Percentiles rank a stretch among this genome's conserved stretches.
phyloP scores from a whole-genome alignment of 1,139 yeast species.

The Kluyveromyces sp. region DNA sequence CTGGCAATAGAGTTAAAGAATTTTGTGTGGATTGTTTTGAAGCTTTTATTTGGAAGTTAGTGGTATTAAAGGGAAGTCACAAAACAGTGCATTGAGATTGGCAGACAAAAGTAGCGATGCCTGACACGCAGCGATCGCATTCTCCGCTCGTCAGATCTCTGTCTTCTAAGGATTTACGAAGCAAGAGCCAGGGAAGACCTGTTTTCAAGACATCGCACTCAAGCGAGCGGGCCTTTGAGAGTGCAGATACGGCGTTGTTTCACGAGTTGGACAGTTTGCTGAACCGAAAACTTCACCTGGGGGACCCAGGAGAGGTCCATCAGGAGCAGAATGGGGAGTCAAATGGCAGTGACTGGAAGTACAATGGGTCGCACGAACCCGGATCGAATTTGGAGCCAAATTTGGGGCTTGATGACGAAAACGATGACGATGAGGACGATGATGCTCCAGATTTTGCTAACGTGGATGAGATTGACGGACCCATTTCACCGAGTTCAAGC shows the following conservation, averaged over 20 bases:
- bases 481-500: constrained; percentile 20
- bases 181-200: constrained; percentile 7
- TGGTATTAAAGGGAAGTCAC: not conserved
- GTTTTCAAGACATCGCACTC: constrained; percentile 1
- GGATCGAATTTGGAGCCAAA: not conserved
- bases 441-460: constrained; percentile 31
- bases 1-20: not conserved
- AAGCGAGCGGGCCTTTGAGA: constrained; percentile 8
- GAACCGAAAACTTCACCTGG: constrained; percentile 18
- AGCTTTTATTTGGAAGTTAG: too few relatives aligned
- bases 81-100: not conserved
- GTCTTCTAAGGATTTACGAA: constrained; percentile 12
- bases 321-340: constrained; percentile 8
- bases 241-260: constrained; percentile 20
- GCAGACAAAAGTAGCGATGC: constrained; percentile 7
- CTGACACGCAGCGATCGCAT: constrained; percentile 9
- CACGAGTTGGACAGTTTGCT: constrained; percentile 24
- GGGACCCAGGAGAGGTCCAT: constrained; percentile 3
- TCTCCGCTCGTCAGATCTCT: constrained; percentile 12
- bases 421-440: constrained; percentile 20
- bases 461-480: constrained; percentile 34
- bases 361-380: not conserved
- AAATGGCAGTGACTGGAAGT: not conserved
- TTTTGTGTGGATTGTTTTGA: too few relatives aligned
- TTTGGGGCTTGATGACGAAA: constrained; percentile 5